Conservation (phyloP, 1,139 yeast species). For the Pichia sp. region DNA sequence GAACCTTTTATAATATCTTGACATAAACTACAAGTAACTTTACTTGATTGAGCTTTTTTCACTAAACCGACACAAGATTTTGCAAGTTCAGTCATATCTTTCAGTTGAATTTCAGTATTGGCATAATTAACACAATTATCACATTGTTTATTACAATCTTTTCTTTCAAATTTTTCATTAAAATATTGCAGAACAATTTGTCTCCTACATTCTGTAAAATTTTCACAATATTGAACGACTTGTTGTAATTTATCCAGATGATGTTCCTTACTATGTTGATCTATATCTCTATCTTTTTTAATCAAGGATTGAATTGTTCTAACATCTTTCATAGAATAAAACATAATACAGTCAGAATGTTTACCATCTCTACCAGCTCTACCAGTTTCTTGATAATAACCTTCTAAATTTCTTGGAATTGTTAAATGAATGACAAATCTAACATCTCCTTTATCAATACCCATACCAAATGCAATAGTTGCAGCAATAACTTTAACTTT, state of each 20-base stretch:
- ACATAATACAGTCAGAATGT: slow-evolving; percentile 74
- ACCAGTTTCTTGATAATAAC: slow-evolving; percentile 98
- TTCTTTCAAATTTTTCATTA: slow-evolving; percentile 70
- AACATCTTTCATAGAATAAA: slow-evolving; percentile 72
- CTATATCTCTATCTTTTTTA: slow-evolving; percentile 65
- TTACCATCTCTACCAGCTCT: slow-evolving; percentile 96
- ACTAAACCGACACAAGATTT: slow-evolving; percentile 55
- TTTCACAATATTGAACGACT: slow-evolving; percentile 89
- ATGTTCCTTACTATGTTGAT: slow-evolving; percentile 60
- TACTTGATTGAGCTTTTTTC: slow-evolving; percentile 45
- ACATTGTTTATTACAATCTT: slow-evolving; percentile 64
- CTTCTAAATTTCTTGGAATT: slow-evolving; percentile 87
- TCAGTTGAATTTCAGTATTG: slow-evolving; percentile 39
- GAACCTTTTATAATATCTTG: slow-evolving; percentile 83
- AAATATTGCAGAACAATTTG: slow-evolving; percentile 84
- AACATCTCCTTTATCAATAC: slow-evolving; percentile 94
- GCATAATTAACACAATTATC: slow-evolving; percentile 70
- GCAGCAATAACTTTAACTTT: slow-evolving; percentile 79
- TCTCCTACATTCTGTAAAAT: slow-evolving; percentile 83
- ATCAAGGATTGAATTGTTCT: slow-evolving; percentile 69
- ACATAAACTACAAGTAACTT: slow-evolving; percentile 73
- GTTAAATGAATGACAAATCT: slow-evolving; percentile 84
- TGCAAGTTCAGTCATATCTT: slow-evolving; percentile 67
- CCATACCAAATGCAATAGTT: slow-evolving; percentile 98
- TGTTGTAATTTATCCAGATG: slow-evolving; percentile 73